phyloP scores from a whole-genome alignment of 1,284 basidiomycete genomes.

The Pseudozyma sp. region DNA sequence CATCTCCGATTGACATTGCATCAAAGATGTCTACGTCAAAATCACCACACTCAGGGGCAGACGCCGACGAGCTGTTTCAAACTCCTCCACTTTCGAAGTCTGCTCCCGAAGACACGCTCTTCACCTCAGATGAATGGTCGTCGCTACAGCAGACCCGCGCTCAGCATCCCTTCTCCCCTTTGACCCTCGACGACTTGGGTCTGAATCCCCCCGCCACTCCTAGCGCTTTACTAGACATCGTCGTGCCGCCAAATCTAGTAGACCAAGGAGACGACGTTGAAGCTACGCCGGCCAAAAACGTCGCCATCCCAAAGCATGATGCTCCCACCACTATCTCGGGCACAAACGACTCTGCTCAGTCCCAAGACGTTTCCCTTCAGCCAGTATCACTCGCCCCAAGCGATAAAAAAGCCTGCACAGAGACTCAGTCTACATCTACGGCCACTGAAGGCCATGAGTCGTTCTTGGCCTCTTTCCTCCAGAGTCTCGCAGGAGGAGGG shows the following conservation, averaged over 20 bases:
- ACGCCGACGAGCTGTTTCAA: constrained; percentile 1
- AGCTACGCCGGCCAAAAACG: neutral
- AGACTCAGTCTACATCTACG: neutral
- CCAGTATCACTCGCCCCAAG: too few relatives aligned
- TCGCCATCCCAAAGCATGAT: too few relatives aligned
- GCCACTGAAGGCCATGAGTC: constrained; percentile 12
- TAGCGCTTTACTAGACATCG: constrained; percentile 33
- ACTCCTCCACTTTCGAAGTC: constrained; percentile 3
- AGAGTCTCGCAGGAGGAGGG: constrained; percentile 17
- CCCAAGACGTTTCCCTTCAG: too few relatives aligned
- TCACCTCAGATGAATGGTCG: neutral
- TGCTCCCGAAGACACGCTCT: neutral
- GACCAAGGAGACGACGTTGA: neutral
- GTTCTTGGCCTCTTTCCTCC: constrained; percentile 26
- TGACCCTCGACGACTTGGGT: constrained; percentile 35
- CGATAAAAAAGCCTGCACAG: neutral
- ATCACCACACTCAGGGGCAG: neutral
- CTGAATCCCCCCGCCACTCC: constrained; percentile 25
- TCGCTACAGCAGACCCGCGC: neutral
- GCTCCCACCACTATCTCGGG: too few relatives aligned
- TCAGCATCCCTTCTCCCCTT: constrained; percentile 14
- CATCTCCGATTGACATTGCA: too few relatives aligned
- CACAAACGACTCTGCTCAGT: too few relatives aligned
- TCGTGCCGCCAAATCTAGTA: constrained; percentile 8
- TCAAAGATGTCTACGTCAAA: too few relatives aligned